Evolutionary conservation across 2,329 filamentous ascomycete species (phyloP), one percentile per base, ranked within the genome.

Genomic region (Colletotrichum chlorophyti): DNA sequence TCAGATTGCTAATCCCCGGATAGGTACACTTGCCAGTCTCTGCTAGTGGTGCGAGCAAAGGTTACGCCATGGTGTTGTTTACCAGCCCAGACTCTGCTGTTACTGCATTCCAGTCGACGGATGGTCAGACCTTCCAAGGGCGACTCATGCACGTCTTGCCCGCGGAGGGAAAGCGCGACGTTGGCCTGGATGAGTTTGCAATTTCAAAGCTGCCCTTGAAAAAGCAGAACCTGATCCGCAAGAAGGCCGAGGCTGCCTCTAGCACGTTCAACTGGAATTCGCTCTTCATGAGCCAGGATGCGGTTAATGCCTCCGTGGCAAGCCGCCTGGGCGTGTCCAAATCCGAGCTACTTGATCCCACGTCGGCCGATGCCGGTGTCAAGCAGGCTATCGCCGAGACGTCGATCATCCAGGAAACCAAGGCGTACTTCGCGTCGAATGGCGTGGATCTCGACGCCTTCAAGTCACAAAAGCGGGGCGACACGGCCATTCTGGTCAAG

Each of bases 241-340:
- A 90, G 68, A 96, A 91, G 75, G 83, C 88, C 46, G 89, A 94
- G 67, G 91, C 93, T 19, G 83, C 90, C 8, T 89, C 88, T 26
- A 58, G 58, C 47, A 87, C 85, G 1, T 98, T 98, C 77, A 97
- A 94, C 72, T 99, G 95, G 95, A 99, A 99, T 78, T 94, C 93
- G n/a, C 80, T 99, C n/a, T 99, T 95, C 74, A 96, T 99, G 91
- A 97, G 90, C 74, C 90, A 92, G 76, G 93, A 99, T 78, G 91
- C 95, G 47, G 93, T 99, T 49, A 93, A 97, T 75, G 87, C 91
- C 45, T 96, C 93, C 6, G 86, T 97, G 61, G 92, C 95, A 43
- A 86, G 89, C 69, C 89, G 93, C 51, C 82, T 99, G 55, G 93
- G 94, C 42, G 85, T 99, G 55, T 89, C 90, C 53, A 99, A 99